These are phyloP conservation scores for Globisporangium perplexum DNA, from an alignment of 352 stramenopile species.

Conservation along the genomic window DNA sequence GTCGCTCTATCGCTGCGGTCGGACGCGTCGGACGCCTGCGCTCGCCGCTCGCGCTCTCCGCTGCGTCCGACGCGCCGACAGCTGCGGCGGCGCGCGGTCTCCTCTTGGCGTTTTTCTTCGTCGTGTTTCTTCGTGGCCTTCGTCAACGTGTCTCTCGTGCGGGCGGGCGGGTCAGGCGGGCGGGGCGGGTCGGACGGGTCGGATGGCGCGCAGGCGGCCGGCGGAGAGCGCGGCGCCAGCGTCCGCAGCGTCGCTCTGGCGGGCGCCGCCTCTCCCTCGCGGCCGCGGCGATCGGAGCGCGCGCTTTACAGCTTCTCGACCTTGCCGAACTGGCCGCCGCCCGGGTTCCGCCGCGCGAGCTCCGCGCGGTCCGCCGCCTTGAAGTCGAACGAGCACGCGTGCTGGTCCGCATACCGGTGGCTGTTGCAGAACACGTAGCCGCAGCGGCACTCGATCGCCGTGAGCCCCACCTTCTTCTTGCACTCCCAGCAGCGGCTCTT, in stretches of 20 bases:
- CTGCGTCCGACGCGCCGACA: no score
- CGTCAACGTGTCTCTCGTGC: no score
- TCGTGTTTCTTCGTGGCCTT: no score
- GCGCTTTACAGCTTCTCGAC: constrained; percentile 68
- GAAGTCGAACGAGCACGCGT: constrained; percentile 85
- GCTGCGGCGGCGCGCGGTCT: background rate
- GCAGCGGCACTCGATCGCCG: constrained; percentile 86
- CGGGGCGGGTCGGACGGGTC: no score
- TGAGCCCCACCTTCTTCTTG: constrained; percentile 90
- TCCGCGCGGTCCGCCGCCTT: constrained; percentile 70
- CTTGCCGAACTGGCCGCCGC: constrained; percentile 81
- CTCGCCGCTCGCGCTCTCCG: no score
- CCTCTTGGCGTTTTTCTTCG: no score
- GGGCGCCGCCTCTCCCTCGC: no score
- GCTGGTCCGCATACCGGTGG: constrained; percentile 86
- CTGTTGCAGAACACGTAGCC: constrained; percentile 83
- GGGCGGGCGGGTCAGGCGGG: no score
- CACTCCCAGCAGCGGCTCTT: constrained; percentile 89
- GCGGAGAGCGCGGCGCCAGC: no score
- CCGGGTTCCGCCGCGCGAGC: constrained; percentile 73
- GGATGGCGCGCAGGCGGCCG: no score
- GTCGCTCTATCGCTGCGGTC: background rate
- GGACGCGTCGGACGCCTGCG: background rate
- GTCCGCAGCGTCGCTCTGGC: no score
- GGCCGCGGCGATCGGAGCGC: background rate